Conservation (phyloP, 2,329 filamentous ascomycete species). For the Colletotrichum ledebouriae region DNA sequence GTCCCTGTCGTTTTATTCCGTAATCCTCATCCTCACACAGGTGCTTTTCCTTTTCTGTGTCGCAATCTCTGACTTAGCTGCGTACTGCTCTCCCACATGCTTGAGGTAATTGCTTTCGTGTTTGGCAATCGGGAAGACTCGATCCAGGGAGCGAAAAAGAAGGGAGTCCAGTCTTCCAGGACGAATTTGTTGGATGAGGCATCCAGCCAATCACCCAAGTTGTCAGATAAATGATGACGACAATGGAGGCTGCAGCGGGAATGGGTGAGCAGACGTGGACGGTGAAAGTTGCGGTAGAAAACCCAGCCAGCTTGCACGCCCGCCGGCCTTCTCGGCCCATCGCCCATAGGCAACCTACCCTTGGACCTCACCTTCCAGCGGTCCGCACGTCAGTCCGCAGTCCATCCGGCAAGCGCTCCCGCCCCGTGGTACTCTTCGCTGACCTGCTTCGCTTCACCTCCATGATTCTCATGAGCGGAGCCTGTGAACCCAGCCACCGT, state of each 20-base stretch:
- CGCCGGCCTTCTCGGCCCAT: conserved; percentile 8
- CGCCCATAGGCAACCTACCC: not conserved
- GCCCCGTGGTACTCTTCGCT: conserved; percentile 1
- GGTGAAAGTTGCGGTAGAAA: not conserved
- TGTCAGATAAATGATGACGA: conserved; percentile 33
- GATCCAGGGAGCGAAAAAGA: not conserved
- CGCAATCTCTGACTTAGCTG: conserved; percentile 27
- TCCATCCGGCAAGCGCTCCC: conserved; percentile 22
- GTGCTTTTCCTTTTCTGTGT: conserved; percentile 6
- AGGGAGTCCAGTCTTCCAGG: conserved; percentile 1
- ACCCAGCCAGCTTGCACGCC: conserved; percentile 6
- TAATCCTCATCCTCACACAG: conserved; percentile 5
- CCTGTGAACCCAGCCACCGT: conserved; percentile 27
- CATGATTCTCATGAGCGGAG: conserved; percentile 25
- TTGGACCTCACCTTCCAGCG: not conserved
- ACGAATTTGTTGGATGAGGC: not conserved
- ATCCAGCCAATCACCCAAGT: not conserved
- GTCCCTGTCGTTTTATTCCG: no score
- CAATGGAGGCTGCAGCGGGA: conserved; percentile 24
- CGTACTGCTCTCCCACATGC: conserved; percentile 27
- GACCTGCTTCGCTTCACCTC: not conserved
- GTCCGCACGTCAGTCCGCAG: conserved; percentile 14
- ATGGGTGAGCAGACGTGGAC: not conserved
- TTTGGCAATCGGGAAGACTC: not conserved
- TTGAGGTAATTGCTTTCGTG: not conserved